Evolutionary conservation across 495 filamentous ascomycete genomes (phyloP), one percentile per base, ranked within the genome.

Genomic region (Cercophora scortea): DNA sequence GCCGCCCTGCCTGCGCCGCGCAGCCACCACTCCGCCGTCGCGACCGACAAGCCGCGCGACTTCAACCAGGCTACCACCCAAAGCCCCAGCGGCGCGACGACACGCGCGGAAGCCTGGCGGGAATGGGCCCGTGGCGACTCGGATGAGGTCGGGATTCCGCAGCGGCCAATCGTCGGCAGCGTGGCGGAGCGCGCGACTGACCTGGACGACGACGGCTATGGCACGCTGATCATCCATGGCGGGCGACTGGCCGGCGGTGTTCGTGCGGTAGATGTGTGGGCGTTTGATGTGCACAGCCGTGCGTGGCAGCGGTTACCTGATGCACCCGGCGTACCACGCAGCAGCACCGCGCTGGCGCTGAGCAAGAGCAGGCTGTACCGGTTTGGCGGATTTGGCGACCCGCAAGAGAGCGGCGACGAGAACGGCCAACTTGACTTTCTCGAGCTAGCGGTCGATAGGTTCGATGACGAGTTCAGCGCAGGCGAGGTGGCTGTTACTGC

Each of bases 381-480:
- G 18, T 87, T 86, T 66, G 85, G 85, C 59, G 87, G 87, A 0
- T 89, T 84, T 57, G 80, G 88, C 63, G 87, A 85, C 6, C 65
- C 73, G 32, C 64, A 52, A 25, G 25, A 25, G 25, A 25, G 25
- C 25, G 5, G 25, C 25, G 25, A 25, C 25, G 73, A 84, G 42
- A 86, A 87, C 4, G 86, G 84, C 0, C 66, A 69, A 32, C 41
- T 93, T 7, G 87, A 93, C 52, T 72, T 81, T 13, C 55, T 67
- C 73, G 83, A 84, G 44, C 60, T 66, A 54, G 78, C 19, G 16
- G 64, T 68, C 7, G 67, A 61, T 69, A 69, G 62, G 16, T 73
- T 63, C 58, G 76, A 77, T 5, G 79, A 85, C 65, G 73, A 70
- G 10, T 56, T 65, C 8, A 56, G 51, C 12, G 64, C 62, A 0